phyloP scores from a whole-genome alignment of 108 stramenopile species.

The Cyclostephanos invisitatus region DNA sequence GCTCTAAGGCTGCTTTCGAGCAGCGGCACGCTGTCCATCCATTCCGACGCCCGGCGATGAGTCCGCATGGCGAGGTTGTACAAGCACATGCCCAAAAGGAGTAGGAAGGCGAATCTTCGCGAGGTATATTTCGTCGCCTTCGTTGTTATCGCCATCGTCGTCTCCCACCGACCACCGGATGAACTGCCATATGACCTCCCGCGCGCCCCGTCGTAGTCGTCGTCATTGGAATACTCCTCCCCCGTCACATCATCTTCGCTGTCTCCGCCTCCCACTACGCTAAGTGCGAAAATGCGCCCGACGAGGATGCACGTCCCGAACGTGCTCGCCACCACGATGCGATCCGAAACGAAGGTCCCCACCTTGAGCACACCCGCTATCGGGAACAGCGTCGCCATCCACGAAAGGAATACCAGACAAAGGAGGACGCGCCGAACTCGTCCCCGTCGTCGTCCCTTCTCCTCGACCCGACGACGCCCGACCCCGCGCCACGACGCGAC shows the following conservation, averaged over 20 bases:
- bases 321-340: constrained; percentile 75
- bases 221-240: background rate
- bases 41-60: constrained; percentile 62
- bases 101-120: constrained; percentile 1
- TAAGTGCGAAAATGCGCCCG: constrained; percentile 38
- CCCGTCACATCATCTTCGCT: background rate
- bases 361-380: constrained; percentile 80
- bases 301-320: constrained; percentile 62
- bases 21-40: constrained; percentile 76
- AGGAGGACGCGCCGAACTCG: constrained; percentile 43
- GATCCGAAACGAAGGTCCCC: constrained; percentile 85
- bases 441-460: constrained; percentile 10
- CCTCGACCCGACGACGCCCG: background rate
- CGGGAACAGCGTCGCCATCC: constrained; percentile 79
- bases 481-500: constrained; percentile 37
- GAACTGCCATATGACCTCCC: background rate
- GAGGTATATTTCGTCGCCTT: background rate
- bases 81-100: constrained; percentile 1
- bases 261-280: constrained; percentile 2
- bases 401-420: constrained; percentile 57
- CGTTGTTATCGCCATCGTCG: background rate
- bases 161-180: background rate
- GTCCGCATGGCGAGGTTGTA: constrained; percentile 35
- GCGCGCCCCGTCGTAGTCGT: too few relatives aligned
- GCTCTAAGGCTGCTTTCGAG: constrained; percentile 61